A percentile compares a stretch with the other conserved stretches of the same genome.
Conservation (phyloP, 345 rosid genomes). For the Gossypioides kirkii region DNA sequence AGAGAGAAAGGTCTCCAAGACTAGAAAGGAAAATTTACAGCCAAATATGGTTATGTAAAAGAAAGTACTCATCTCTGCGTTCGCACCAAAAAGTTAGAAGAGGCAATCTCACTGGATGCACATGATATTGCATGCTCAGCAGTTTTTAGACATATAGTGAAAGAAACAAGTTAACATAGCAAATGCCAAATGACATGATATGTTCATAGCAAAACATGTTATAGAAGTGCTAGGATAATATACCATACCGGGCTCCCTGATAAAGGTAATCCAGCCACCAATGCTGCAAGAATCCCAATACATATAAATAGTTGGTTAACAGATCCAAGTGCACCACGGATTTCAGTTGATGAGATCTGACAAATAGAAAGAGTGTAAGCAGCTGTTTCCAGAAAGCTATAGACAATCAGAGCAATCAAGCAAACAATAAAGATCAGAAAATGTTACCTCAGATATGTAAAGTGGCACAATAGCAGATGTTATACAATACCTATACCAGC, state of each 20-base stretch:
- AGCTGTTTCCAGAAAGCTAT: not conserved
- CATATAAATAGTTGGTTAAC: conserved; percentile 96
- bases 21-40: not conserved
- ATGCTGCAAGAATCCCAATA: conserved; percentile 87
- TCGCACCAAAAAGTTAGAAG: not conserved
- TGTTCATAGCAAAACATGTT: not conserved
- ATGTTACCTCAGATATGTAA: conserved; percentile 92
- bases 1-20: not conserved
- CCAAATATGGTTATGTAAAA: not conserved
- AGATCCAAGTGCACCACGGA: conserved; percentile 95
- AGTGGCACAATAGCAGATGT: conserved; percentile 96
- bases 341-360: conserved; percentile 97
- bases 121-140: not conserved
- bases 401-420: not conserved
- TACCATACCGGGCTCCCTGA: conserved; percentile 88
- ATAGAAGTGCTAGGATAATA: conserved; percentile 6
- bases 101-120: conserved; percentile 3
- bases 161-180: not conserved
- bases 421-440: conserved; percentile 1
- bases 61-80: not conserved
- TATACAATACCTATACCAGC: conserved; percentile 96
- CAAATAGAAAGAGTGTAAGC: conserved; percentile 23
- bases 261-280: conserved; percentile 95
- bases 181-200: conserved; percentile 5
- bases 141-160: not conserved